phyloP scores from a whole-genome alignment of 441 rosid genomes.

The Populus tomentosa region DNA sequence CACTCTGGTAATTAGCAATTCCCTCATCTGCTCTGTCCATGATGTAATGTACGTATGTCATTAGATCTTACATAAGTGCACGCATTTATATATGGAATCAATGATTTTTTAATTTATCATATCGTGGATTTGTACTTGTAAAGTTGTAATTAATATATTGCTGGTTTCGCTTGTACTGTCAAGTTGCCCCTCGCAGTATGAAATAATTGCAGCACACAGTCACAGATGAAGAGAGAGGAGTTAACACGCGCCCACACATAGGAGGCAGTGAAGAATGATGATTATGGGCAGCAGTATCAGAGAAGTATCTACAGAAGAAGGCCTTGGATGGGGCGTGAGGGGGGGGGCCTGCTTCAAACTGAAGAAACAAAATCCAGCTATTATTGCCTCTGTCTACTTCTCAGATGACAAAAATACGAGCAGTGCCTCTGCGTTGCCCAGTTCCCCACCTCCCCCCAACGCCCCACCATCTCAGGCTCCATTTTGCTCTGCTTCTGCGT shows the following conservation, averaged over 20 bases:
- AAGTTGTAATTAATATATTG: no score
- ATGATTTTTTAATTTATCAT: no score
- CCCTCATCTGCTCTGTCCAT: no score
- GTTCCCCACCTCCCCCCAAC: conserved; percentile 20
- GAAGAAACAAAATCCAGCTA: conserved; percentile 39
- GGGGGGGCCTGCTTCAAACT: conserved; percentile 21
- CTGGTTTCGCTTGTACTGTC: no score
- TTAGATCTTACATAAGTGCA: no score
- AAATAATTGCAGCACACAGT: neutral
- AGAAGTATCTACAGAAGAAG: conserved; percentile 9
- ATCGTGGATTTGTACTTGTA: no score
- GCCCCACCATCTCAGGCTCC: conserved; percentile 12
- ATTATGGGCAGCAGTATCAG: conserved; percentile 7
- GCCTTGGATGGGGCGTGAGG: neutral
- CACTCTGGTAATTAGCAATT: no score
- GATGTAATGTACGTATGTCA: no score
- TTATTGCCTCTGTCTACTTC: conserved; percentile 46
- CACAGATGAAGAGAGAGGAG: neutral
- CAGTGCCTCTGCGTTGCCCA: conserved; percentile 31
- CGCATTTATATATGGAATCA: no score
- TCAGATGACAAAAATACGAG: conserved; percentile 35
- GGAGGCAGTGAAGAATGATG: conserved; percentile 14
- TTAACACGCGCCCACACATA: no score
- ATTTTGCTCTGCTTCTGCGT: neutral
- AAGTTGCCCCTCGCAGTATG: neutral